Evolutionary conservation across 2,329 filamentous ascomycete genomes (phyloP).

Genomic region (Fusarium gaditjirri): DNA sequence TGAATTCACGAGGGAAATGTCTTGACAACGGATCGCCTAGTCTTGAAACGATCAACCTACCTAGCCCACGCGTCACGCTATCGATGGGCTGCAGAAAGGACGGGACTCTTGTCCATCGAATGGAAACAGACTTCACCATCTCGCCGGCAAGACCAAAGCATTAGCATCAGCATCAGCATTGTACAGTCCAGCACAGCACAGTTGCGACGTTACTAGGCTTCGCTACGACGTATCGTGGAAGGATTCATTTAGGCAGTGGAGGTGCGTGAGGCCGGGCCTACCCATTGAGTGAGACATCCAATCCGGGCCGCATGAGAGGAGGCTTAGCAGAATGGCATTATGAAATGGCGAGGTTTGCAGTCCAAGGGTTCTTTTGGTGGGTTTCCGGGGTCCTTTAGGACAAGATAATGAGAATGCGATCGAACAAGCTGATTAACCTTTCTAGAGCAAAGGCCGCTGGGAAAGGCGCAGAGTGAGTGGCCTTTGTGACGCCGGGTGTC

Average conservation of each 20-base stretch:
- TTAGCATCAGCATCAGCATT: slow-evolving; percentile 5
- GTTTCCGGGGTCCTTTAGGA: slow-evolving; percentile 14
- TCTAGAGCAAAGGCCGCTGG: neutral
- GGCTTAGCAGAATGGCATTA: slow-evolving; percentile 27
- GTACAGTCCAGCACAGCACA: neutral
- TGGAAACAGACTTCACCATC: slow-evolving; percentile 13
- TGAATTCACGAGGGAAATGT: slow-evolving; percentile 23
- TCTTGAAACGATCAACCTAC: slow-evolving; percentile 24
- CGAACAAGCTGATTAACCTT: neutral
- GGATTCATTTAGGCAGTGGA: slow-evolving; percentile 7
- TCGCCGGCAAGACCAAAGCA: slow-evolving; percentile 11
- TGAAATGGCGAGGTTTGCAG: slow-evolving; percentile 10
- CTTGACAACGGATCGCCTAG: slow-evolving; percentile 28
- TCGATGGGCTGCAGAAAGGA: slow-evolving; percentile 16
- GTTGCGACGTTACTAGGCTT: neutral
- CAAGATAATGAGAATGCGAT: slow-evolving; percentile 12
- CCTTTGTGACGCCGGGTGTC: neutral
- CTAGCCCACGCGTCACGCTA: slow-evolving; percentile 32
- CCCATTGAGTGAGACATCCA: slow-evolving; percentile 32
- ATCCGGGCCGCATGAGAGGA: neutral
- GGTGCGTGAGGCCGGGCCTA: neutral
- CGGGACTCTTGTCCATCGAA: slow-evolving; percentile 10
- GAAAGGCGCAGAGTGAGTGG: neutral
- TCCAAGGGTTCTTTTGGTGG: slow-evolving; percentile 30
- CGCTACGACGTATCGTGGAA: slow-evolving; percentile 3